These are phyloP conservation scores for Mortierella sp. DNA, from an alignment of 371 early-diverging fungal species.

Conservation along the genomic window DNA sequence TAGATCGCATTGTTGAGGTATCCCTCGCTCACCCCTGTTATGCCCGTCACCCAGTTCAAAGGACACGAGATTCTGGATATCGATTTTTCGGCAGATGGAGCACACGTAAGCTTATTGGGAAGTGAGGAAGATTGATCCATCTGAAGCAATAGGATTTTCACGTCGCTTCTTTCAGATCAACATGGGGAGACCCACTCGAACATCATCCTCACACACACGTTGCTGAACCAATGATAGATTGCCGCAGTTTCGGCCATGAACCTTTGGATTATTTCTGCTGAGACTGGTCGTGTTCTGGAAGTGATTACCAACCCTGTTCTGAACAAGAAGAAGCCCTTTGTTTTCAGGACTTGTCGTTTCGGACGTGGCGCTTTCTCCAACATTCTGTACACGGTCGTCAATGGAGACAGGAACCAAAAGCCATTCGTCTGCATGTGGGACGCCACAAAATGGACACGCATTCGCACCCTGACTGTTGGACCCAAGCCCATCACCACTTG, in stretches of 20 bases:
- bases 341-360: slow-evolving; percentile 69
- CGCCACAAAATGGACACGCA: slow-evolving; percentile 45
- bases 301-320: slow-evolving; percentile 66
- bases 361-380: slow-evolving; percentile 34
- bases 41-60: slow-evolving; percentile 68
- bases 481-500: slow-evolving; percentile 48
- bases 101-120: slow-evolving; percentile 45
- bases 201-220: not conserved
- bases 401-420: slow-evolving; percentile 61
- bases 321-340: slow-evolving; percentile 62
- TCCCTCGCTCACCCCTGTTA: slow-evolving; percentile 65
- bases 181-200: not conserved
- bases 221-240: slow-evolving; percentile 39
- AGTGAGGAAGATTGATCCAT: not conserved
- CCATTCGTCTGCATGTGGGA: slow-evolving; percentile 58
- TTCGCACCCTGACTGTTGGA: slow-evolving; percentile 50
- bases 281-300: slow-evolving; percentile 69
- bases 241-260: slow-evolving; percentile 64
- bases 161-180: not conserved
- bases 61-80: slow-evolving; percentile 75
- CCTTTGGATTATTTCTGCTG: slow-evolving; percentile 66
- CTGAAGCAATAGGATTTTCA: not conserved
- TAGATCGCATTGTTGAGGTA: slow-evolving; percentile 68
- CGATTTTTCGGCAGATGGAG: slow-evolving; percentile 69
- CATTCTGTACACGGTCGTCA: slow-evolving; percentile 62